Evolutionary conservation across 2,329 filamentous ascomycete species (phyloP).

Genomic region (Epichloe scottii): DNA sequence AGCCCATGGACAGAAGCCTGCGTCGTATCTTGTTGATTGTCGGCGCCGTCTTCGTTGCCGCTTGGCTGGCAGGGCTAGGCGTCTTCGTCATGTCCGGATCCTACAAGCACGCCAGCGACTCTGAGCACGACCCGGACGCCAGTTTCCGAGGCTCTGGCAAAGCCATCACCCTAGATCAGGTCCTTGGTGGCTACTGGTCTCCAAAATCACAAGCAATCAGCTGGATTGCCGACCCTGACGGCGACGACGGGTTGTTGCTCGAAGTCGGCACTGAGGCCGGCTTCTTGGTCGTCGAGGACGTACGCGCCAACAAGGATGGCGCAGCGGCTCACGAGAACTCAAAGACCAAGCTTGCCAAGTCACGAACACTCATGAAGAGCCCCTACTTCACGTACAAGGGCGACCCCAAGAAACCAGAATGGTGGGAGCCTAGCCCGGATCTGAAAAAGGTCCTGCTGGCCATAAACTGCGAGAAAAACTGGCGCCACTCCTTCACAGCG

Average conservation of each 20-base stretch:
- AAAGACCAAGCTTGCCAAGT: conserved; percentile 26
- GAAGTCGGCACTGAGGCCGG: conserved; percentile 58
- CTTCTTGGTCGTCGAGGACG: conserved; percentile 78
- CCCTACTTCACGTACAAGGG: conserved; percentile 47
- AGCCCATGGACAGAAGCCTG: conserved; percentile 53
- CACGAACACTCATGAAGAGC: conserved; percentile 64
- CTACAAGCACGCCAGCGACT: conserved; percentile 50
- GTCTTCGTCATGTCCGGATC: conserved; percentile 53
- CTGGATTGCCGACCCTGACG: conserved; percentile 64
- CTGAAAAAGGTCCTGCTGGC: conserved; percentile 77
- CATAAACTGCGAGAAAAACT: conserved; percentile 61
- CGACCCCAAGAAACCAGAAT: conserved; percentile 40
- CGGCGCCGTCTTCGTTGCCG: conserved; percentile 46
- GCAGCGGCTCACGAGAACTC: conserved; percentile 21
- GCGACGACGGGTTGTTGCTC: conserved; percentile 75
- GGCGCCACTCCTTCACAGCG: conserved; percentile 80
- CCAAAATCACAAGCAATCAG: conserved; percentile 52
- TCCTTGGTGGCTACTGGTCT: conserved; percentile 53
- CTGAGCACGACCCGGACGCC: conserved; percentile 56
- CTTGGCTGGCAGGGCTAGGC: conserved; percentile 56
- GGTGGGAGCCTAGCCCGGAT: conserved; percentile 66
- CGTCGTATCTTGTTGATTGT: conserved; percentile 51
- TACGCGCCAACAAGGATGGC: conserved; percentile 37
- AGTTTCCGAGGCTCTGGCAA: conserved; percentile 54
- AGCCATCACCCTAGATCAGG: conserved; percentile 59